Evolutionary conservation across 805 yeast species (phyloP).

Genomic region (Millerozyma miso): DNA sequence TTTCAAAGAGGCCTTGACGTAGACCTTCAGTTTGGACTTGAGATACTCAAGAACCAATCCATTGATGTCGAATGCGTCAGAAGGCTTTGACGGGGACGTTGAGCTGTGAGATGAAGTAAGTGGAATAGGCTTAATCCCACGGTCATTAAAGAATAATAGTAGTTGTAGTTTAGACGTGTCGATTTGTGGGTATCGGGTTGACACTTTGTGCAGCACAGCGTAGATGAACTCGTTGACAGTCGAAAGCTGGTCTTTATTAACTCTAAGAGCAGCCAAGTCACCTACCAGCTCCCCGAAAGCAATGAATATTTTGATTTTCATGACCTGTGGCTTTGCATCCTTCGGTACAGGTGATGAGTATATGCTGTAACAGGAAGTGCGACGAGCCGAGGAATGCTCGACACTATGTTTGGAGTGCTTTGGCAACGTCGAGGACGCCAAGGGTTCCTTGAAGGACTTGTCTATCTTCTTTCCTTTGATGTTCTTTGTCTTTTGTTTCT

Average conservation of each 20-base stretch:
- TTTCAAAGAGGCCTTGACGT: constrained; percentile 1
- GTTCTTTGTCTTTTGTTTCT: no score
- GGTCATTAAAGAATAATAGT: not conserved
- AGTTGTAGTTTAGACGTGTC: not conserved
- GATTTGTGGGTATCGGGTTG: not conserved
- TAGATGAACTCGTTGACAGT: constrained; percentile 12
- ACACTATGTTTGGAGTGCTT: not conserved
- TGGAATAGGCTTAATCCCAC: constrained; percentile 3
- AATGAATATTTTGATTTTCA: constrained; percentile 14
- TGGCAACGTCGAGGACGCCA: no score
- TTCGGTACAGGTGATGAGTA: not conserved
- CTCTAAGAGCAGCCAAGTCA: constrained; percentile 15
- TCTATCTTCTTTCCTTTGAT: no score
- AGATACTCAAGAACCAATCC: constrained; percentile 1
- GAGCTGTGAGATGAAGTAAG: not conserved
- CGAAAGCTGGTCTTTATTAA: constrained; percentile 7
- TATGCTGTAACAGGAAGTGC: not conserved
- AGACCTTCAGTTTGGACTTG: not conserved
- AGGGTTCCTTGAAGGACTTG: no score
- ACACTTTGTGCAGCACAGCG: constrained; percentile 9
- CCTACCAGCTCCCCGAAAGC: constrained; percentile 8
- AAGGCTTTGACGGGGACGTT: no score
- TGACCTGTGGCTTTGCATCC: not conserved
- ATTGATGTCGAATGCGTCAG: not conserved
- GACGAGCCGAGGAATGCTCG: not conserved